These are phyloP conservation scores for Cystobasidiaceae sp. DNA, from an alignment of 1,284 basidiomycete species.

Conservation along the genomic window DNA sequence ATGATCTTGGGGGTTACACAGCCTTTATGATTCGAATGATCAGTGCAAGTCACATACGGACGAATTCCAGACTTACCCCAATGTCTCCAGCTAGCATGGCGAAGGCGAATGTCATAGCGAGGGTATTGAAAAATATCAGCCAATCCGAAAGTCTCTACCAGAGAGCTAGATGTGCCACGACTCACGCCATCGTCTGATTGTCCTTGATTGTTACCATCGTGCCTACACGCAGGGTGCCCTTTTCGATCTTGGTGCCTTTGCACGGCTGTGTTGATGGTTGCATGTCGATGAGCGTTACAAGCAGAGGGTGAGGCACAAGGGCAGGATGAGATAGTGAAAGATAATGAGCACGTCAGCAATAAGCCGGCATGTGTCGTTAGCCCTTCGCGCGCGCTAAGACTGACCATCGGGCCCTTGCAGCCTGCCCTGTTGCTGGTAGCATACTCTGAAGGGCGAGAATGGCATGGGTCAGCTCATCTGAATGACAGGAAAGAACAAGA, in stretches of 20 bases:
- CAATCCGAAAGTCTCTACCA: neutral
- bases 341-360: too few species aligned
- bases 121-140: neutral
- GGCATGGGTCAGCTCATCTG: neutral
- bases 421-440: neutral
- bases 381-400: neutral
- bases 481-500: neutral
- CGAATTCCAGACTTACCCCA: constrained; percentile 1
- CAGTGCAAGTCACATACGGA: neutral
- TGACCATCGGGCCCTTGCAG: constrained; percentile 12
- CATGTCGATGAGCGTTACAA: too few species aligned
- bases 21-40: neutral
- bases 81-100: constrained; percentile 8
- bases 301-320: too few species aligned
- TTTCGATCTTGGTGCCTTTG: constrained; percentile 43
- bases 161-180: too few species aligned
- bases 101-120: too few species aligned
- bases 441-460: neutral
- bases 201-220: constrained; percentile 42
- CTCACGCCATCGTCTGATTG: neutral
- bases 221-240: constrained; percentile 44
- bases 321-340: too few species aligned
- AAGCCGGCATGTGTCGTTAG: neutral
- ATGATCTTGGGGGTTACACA: neutral
- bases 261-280: constrained; percentile 43